Percentiles rank a stretch among this genome's conserved stretches.
phyloP scores from a whole-genome alignment of 108 stramenopile genomes.

The Skeletonema tropicum region DNA sequence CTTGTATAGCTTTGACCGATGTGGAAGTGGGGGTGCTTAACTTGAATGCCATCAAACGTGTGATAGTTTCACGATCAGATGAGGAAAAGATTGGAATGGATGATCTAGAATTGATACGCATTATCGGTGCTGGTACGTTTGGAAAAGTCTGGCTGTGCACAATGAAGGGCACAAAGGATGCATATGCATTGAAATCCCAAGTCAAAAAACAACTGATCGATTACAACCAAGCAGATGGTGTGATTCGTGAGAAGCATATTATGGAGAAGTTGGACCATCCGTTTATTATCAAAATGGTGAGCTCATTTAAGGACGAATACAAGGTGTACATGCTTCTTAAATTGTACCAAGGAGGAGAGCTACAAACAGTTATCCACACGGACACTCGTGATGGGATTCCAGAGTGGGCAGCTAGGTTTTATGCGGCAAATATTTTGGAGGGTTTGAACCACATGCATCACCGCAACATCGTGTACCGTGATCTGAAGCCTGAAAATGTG shows the following conservation, averaged over 20 bases:
- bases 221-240: conserved; percentile 81
- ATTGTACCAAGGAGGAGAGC: conserved; percentile 85
- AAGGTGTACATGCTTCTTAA: conserved; percentile 89
- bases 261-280: conserved; percentile 91
- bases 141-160: conserved; percentile 94
- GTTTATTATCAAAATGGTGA: conserved; percentile 89
- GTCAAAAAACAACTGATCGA: conserved; percentile 85
- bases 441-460: conserved; percentile 72
- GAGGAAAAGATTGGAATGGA: conserved; percentile 39
- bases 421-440: conserved; percentile 75
- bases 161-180: conserved; percentile 36
- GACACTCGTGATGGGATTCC: conserved; percentile 64
- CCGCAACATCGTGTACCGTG: conserved; percentile 91
- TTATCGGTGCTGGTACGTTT: conserved; percentile 93
- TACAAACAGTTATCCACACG: conserved; percentile 81
- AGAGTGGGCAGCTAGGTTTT: conserved; percentile 68
- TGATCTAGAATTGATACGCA: conserved; percentile 55
- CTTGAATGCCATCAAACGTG: conserved; percentile 66
- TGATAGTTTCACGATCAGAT: conserved; percentile 33
- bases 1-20: conserved; percentile 56
- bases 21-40: conserved; percentile 67
- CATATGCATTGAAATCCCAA: conserved; percentile 91
- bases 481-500: conserved; percentile 96
- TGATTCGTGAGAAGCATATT: conserved; percentile 79
- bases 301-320: conserved; percentile 82